Conservation (phyloP, 306 rosid species). For the Cercis canadensis region DNA sequence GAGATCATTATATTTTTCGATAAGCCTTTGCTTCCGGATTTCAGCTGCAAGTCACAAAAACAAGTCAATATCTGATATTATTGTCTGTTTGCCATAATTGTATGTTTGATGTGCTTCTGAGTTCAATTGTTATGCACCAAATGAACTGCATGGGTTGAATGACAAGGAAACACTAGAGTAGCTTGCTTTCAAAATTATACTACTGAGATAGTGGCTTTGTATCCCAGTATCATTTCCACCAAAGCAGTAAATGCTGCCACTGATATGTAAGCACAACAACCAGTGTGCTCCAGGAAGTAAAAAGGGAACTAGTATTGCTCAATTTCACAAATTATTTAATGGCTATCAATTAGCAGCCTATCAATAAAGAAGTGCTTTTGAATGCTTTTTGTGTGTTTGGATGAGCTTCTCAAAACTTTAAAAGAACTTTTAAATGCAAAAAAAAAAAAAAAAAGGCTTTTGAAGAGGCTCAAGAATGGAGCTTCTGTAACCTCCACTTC, state of each 20-base stretch:
- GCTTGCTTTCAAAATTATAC: slow-evolving; percentile 4
- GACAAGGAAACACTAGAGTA: neutral
- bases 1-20: slow-evolving; percentile 69
- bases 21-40: slow-evolving; percentile 66
- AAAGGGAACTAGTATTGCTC: neutral
- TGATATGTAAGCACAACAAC: neutral
- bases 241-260: no score
- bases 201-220: no score
- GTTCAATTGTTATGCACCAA: slow-evolving; percentile 1
- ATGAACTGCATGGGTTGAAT: neutral
- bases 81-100: neutral
- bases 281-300: neutral
- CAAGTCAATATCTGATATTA: slow-evolving; percentile 31
- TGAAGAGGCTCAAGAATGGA: neutral
- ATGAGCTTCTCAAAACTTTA: no score
- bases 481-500: no score
- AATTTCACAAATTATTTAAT: neutral
- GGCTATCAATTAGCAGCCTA: no score
- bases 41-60: slow-evolving; percentile 62
- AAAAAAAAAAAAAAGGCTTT: no score
- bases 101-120: slow-evolving; percentile 17
- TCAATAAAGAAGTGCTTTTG: neutral
- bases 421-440: no score
- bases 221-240: slow-evolving; percentile 4
- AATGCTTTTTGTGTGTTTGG: no score